Base-by-base conservation (phyloP, 345 rosid species). In the Raphanus raphanistrum region DNA sequence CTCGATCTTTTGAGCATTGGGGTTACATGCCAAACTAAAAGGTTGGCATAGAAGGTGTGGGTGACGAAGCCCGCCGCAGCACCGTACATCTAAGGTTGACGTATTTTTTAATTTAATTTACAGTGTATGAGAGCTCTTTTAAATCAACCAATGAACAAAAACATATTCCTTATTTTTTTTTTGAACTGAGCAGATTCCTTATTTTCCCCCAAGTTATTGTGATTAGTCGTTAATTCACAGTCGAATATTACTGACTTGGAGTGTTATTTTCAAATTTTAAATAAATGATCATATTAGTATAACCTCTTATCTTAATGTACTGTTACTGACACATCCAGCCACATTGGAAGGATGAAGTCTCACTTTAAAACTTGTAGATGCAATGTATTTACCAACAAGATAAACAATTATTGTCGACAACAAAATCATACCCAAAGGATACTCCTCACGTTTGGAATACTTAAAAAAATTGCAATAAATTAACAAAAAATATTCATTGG, bases 401-500 rank as follows among this genome's bases (percentile, higher is more conserved):
- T 9, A 69, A 73, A 50, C 50, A 59, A 73, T 79, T 26, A 73
- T 67, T 73, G 70, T 67, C 78, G 82, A 79, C 82, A 79, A 61
- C 82, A 60, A 79, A 78, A 73, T 73, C 82, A 73, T 0, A 43
- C 9, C 15, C 2, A 58, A 65, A 72, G 13, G 81, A 78, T 72
- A 41, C 76, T 78, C 73, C 41, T 48, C 74, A 67, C 77, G 78
- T 79, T 79, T 67, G 74, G 70, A 10, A 35, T 60, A 59, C 54
- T 71, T 54, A 8, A 45, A 50, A 50, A 50, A 66, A 13, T 8
- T 59, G 31, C 15, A 41, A 63, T 41, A 77, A 57, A 52, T 71
- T 63, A 65, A 52, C 26, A 15, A 5, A 57, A 2, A 78, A 69
- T 21, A 71, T 0, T n/a, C 58, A 28, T 7, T 73, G 61, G 48